Evolutionary conservation across 1,139 yeast genomes (phyloP).

Genomic region (Diutina mesorugosa): DNA sequence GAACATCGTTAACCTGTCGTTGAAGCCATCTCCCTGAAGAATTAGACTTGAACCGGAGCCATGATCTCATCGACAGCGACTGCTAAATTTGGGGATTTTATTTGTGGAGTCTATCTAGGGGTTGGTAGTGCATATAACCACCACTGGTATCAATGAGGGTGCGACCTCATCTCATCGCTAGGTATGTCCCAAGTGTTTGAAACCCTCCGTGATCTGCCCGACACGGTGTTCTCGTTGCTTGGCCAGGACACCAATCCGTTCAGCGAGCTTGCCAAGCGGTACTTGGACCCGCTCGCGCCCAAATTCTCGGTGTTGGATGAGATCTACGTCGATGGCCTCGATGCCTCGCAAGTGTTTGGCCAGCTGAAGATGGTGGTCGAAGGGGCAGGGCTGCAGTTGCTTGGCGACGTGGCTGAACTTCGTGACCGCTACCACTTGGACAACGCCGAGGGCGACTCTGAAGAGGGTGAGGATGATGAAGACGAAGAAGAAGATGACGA

Average conservation of each 20-base stretch:
- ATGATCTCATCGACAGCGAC: slow-evolving; percentile 12
- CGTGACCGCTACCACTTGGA: slow-evolving; percentile 3
- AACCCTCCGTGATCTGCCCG: neutral
- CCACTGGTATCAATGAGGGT: neutral
- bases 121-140: neutral
- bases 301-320: slow-evolving; percentile 67
- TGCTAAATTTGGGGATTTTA: too few species aligned
- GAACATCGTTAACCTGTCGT: slow-evolving; percentile 54
- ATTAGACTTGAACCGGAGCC: slow-evolving; percentile 12
- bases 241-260: slow-evolving; percentile 8
- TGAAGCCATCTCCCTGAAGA: slow-evolving; percentile 65
- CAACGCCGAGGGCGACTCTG: slow-evolving; percentile 17
- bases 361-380: slow-evolving; percentile 79
- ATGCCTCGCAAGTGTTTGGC: slow-evolving; percentile 87
- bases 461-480: slow-evolving; percentile 8
- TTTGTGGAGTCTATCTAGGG: neutral
- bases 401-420: slow-evolving; percentile 29
- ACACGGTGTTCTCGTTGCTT: neutral
- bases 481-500: slow-evolving; percentile 9
- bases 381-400: slow-evolving; percentile 45
- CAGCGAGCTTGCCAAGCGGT: slow-evolving; percentile 32
- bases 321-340: slow-evolving; percentile 74
- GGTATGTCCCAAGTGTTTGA: neutral
- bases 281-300: slow-evolving; percentile 54
- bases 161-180: neutral